Conservation (phyloP, 2,329 filamentous ascomycete species). For the Xylariaceae sp. region DNA sequence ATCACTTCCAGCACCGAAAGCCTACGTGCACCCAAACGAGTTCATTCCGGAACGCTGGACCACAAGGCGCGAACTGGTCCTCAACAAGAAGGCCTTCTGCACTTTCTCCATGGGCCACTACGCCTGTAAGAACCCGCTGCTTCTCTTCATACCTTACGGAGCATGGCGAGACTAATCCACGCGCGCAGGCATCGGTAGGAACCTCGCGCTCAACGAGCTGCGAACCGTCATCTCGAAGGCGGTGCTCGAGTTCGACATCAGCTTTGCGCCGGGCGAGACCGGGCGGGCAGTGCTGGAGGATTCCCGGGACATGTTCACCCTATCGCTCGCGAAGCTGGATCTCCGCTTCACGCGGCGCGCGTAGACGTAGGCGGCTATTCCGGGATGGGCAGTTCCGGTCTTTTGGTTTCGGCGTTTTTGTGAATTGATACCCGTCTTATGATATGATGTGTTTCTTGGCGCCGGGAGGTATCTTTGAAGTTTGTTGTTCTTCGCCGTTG, state of each 20-base stretch:
- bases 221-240: too few species aligned
- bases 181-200: too few species aligned
- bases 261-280: slow-evolving; percentile 18
- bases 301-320: slow-evolving; percentile 18
- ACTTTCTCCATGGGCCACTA: slow-evolving; percentile 20
- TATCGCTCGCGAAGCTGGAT: slow-evolving; percentile 15
- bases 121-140: slow-evolving; percentile 15
- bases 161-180: too few species aligned
- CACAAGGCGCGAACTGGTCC: slow-evolving; percentile 11
- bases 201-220: too few species aligned
- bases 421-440: background rate
- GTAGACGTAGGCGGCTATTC: slow-evolving; percentile 1
- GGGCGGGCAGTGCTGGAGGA: slow-evolving; percentile 17
- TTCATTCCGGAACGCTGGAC: slow-evolving; percentile 25
- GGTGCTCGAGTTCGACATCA: slow-evolving; percentile 20
- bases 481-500: too few species aligned
- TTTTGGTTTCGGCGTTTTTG: background rate
- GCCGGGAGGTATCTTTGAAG: too few species aligned
- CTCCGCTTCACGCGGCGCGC: slow-evolving; percentile 15
- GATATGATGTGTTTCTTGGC: background rate
- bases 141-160: background rate
- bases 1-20: slow-evolving; percentile 11
- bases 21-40: slow-evolving; percentile 15
- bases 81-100: slow-evolving; percentile 18
- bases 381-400: background rate